Evolutionary conservation across 345 rosid genomes (phyloP).

Genomic region (Euclidium syriacum): DNA sequence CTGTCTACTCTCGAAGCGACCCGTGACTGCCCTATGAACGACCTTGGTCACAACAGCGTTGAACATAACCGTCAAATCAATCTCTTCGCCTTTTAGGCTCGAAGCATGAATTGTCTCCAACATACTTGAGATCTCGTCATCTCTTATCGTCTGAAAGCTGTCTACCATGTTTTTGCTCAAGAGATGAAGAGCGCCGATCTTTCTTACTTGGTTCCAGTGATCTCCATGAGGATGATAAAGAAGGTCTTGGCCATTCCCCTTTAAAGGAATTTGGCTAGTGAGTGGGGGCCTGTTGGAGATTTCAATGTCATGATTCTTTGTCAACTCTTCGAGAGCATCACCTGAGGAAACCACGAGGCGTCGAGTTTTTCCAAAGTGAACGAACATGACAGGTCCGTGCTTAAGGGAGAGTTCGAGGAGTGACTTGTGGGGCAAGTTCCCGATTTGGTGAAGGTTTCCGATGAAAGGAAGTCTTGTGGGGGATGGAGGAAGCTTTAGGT

Average conservation of each 20-base stretch:
- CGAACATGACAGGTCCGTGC: conserved; percentile 27
- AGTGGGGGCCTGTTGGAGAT: conserved; percentile 16
- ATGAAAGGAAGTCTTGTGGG: conserved; percentile 25
- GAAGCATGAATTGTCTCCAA: conserved; percentile 21
- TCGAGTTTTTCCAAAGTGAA: conserved; percentile 22
- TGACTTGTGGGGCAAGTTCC: conserved; percentile 26
- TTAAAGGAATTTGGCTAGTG: background rate
- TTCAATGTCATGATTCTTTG: conserved; percentile 17
- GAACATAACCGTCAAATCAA: conserved; percentile 35
- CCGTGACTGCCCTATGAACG: conserved; percentile 48
- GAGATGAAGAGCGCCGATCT: conserved; percentile 11
- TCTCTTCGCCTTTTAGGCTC: background rate
- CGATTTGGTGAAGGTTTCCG: conserved; percentile 27
- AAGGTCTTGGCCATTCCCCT: conserved; percentile 20
- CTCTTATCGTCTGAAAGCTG: conserved; percentile 20
- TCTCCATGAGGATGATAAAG: conserved; percentile 30
- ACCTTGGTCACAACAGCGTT: conserved; percentile 1
- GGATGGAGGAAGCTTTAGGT: conserved; percentile 28
- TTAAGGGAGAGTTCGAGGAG: conserved; percentile 15
- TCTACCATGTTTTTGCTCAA: conserved; percentile 12
- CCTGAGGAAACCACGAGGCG: conserved; percentile 27
- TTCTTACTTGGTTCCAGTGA: conserved; percentile 26
- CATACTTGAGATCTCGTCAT: conserved; percentile 27
- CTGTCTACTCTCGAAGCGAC: conserved; percentile 18
- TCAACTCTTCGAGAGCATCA: conserved; percentile 15